A percentile compares a stretch with the other conserved stretches of the same genome.
Conservation (phyloP, 1,284 basidiomycete species). For the Peniophora sp. region DNA sequence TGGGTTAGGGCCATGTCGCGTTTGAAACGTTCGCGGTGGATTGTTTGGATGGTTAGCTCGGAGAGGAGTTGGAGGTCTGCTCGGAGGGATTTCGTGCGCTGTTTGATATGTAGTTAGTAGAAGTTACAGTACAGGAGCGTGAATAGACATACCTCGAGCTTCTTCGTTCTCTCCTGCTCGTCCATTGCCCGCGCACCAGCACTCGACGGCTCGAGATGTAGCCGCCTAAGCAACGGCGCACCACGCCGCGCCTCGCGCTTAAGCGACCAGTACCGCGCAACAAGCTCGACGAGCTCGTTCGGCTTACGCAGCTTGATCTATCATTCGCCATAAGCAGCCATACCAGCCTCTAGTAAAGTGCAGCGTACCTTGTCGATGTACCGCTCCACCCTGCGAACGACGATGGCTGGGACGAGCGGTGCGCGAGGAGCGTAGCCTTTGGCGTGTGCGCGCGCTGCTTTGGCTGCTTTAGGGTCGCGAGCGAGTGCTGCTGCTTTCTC, state of each 20-base stretch:
- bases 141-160: constrained; percentile 59
- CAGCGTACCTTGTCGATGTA: constrained; percentile 65
- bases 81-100: constrained; percentile 69
- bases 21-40: constrained; percentile 84
- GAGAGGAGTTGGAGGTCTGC: constrained; percentile 75
- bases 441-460: constrained; percentile 73
- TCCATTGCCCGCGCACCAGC: constrained; percentile 65
- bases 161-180: constrained; percentile 77
- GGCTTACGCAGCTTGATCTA: constrained; percentile 58
- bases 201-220: constrained; percentile 98
- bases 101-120: constrained; percentile 7
- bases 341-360: too few relatives aligned
- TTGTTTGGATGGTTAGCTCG: constrained; percentile 63
- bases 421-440: constrained; percentile 76
- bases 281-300: constrained; percentile 65
- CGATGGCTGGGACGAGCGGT: constrained; percentile 67
- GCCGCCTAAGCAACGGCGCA: constrained; percentile 86
- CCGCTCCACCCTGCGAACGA: constrained; percentile 68
- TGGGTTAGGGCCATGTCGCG: constrained; percentile 66
- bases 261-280: constrained; percentile 95
- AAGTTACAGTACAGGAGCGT: neutral
- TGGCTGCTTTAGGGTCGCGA: constrained; percentile 36
- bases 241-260: constrained; percentile 91
- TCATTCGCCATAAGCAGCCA: too few relatives aligned
- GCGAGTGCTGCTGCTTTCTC: constrained; percentile 24